Percentiles rank a stretch among this genome's conserved stretches.
Evolutionary conservation across 768 basidiomycete species (phyloP).

Genomic region (Tricholoma sp.): DNA sequence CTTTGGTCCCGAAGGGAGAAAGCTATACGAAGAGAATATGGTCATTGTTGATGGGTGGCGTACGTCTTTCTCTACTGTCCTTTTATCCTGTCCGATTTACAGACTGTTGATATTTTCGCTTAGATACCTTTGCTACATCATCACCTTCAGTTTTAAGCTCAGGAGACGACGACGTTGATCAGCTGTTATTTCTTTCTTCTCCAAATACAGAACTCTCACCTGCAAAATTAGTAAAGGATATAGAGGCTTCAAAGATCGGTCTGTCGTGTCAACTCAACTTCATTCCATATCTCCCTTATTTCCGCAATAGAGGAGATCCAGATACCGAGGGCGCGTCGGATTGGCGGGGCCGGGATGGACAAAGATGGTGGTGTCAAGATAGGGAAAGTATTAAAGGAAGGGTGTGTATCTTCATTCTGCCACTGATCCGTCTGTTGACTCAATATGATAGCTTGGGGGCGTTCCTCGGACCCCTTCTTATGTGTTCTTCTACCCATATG

Average conservation of each 20-base stretch:
- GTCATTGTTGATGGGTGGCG: slow-evolving; percentile 62
- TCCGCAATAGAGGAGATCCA: slow-evolving; percentile 39
- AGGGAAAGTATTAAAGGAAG: slow-evolving; percentile 7
- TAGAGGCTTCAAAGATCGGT: slow-evolving; percentile 51
- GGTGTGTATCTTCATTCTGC: slow-evolving; percentile 4
- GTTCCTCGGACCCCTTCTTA: slow-evolving; percentile 32
- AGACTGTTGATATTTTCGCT: background rate
- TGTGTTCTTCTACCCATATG: background rate
- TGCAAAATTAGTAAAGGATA: slow-evolving; percentile 23
- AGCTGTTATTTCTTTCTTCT: slow-evolving; percentile 44
- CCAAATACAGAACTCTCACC: slow-evolving; percentile 39
- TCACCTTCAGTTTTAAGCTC: slow-evolving; percentile 39
- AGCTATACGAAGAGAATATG: slow-evolving; percentile 44
- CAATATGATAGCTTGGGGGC: slow-evolving; percentile 26
- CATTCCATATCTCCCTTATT: background rate
- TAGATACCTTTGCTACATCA: slow-evolving; percentile 35
- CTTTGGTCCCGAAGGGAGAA: slow-evolving; percentile 17
- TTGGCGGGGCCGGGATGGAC: slow-evolving; percentile 31
- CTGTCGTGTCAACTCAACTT: background rate
- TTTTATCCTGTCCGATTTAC: background rate
- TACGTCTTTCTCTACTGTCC: slow-evolving; percentile 25
- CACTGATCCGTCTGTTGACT: background rate
- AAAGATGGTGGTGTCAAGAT: slow-evolving; percentile 7
- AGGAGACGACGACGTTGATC: slow-evolving; percentile 43
- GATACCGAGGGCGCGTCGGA: slow-evolving; percentile 47